Evolutionary conservation across 2,329 filamentous ascomycete genomes (phyloP).

Genomic region (Scedosporium aurantiacum): DNA sequence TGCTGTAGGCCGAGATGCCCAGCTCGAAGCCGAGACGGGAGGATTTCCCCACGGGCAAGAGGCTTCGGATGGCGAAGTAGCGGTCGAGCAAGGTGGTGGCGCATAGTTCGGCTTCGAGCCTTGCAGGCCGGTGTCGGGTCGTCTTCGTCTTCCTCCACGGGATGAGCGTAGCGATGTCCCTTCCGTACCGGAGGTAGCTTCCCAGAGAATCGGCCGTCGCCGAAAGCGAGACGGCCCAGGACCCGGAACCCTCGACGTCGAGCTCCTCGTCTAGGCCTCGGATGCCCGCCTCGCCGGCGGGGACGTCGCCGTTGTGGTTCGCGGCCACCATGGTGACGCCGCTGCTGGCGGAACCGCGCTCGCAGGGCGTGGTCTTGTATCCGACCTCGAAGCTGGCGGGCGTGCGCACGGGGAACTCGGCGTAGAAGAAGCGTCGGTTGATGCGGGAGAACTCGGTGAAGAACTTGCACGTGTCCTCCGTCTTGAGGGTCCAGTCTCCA

Average conservation of each 20-base stretch:
- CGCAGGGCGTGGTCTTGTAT: constrained; percentile 22
- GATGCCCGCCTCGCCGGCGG: constrained; percentile 21
- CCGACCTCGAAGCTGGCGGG: constrained; percentile 30
- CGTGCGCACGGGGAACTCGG: constrained; percentile 17
- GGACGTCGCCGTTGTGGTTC: constrained; percentile 19
- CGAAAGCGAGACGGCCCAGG: constrained; percentile 28
- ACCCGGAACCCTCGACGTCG: constrained; percentile 14
- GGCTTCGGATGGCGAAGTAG: constrained; percentile 31
- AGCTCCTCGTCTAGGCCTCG: constrained; percentile 25
- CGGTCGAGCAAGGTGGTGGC: constrained; percentile 23
- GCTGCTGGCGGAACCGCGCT: constrained; percentile 18
- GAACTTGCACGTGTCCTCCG: constrained; percentile 19
- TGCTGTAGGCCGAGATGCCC: constrained; percentile 25
- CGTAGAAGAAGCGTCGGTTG: constrained; percentile 18
- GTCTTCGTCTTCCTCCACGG: constrained; percentile 5
- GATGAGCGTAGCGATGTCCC: constrained; percentile 21
- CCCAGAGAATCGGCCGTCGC: constrained; percentile 20
- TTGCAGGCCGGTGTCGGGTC: constrained; percentile 14
- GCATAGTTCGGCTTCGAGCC: constrained; percentile 31
- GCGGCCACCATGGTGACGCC: background rate
- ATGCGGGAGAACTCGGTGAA: constrained; percentile 21
- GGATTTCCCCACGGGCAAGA: constrained; percentile 29
- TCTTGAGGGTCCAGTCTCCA: constrained; percentile 25
- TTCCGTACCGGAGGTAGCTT: constrained; percentile 25
- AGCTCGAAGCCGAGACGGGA: constrained; percentile 33